Percentiles rank a stretch among this genome's conserved stretches.
Conservation (phyloP, 192 early-diverging fungal genomes). For the Ambispora gerdemannii region DNA sequence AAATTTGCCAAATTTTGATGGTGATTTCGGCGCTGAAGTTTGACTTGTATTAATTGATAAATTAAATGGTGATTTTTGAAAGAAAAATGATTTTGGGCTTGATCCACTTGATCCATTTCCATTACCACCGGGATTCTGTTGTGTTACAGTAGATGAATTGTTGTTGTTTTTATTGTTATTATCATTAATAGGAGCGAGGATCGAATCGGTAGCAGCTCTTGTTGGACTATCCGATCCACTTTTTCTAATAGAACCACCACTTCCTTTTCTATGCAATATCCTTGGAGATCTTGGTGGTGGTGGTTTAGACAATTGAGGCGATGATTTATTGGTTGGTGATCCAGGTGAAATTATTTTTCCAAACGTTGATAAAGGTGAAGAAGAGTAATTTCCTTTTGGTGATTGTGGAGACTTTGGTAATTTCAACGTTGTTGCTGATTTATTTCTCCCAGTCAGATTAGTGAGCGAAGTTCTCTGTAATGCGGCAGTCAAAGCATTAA, state of each 20-base stretch:
- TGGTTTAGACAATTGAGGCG: no score
- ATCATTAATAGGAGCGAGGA: not conserved
- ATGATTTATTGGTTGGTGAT: no score
- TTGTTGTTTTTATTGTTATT: not conserved
- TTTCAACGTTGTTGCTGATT: conserved; percentile 13
- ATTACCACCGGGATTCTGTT: not conserved
- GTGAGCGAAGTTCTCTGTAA: conserved; percentile 13
- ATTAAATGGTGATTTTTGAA: conserved; percentile 14
- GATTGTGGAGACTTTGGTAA: conserved; percentile 25
- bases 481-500: conserved; percentile 19
- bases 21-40: conserved; percentile 1
- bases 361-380: no score
- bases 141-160: not conserved
- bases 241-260: conserved; percentile 20
- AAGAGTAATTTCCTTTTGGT: no score
- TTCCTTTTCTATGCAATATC: conserved; percentile 19
- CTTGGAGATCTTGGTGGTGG: not conserved
- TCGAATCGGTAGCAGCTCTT: not conserved
- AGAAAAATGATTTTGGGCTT: conserved; percentile 5
- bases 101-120: no score
- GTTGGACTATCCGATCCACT: conserved; percentile 20
- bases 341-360: no score
- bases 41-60: conserved; percentile 5
- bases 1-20: conserved; percentile 20
- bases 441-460: not conserved